Evolutionary conservation across 176 grass and related monocot species (phyloP).

Genomic region (Lolium multiflorum): DNA sequence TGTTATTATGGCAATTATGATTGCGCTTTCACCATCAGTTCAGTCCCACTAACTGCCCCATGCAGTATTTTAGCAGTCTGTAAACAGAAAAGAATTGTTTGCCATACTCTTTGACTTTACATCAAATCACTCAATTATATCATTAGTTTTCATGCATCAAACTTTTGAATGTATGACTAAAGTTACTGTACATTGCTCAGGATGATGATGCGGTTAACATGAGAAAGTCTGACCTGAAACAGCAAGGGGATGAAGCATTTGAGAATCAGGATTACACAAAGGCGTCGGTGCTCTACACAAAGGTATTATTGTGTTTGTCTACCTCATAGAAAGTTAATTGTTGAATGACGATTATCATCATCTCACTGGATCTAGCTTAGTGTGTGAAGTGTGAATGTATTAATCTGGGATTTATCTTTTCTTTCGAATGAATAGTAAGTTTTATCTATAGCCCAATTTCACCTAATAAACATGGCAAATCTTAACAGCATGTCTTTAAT

Average conservation of each 20-base stretch:
- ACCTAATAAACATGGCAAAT: background rate
- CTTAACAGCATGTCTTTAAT: background rate
- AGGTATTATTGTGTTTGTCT: background rate
- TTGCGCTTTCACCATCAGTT: background rate
- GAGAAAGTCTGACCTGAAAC: background rate
- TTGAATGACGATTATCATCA: background rate
- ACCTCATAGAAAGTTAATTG: background rate
- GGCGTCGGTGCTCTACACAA: slow-evolving; percentile 23
- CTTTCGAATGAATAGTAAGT: background rate
- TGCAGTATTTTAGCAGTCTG: background rate
- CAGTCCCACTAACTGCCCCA: background rate
- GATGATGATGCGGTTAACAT: slow-evolving; percentile 31
- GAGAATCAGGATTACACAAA: slow-evolving; percentile 48
- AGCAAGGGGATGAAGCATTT: background rate
- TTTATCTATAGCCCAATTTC: background rate
- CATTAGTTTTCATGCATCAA: background rate
- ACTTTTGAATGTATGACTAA: background rate
- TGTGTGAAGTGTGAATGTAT: background rate
- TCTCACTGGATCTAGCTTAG: background rate
- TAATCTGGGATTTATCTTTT: background rate
- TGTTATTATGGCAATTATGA: background rate
- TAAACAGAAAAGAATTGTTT: background rate
- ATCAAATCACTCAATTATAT: background rate
- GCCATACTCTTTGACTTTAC: background rate
- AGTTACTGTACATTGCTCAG: slow-evolving; percentile 8